A percentile compares a stretch with the other conserved stretches of the same genome.
Conservation (phyloP, 2,329 filamentous ascomycete species). For the Exophiala sideris region DNA sequence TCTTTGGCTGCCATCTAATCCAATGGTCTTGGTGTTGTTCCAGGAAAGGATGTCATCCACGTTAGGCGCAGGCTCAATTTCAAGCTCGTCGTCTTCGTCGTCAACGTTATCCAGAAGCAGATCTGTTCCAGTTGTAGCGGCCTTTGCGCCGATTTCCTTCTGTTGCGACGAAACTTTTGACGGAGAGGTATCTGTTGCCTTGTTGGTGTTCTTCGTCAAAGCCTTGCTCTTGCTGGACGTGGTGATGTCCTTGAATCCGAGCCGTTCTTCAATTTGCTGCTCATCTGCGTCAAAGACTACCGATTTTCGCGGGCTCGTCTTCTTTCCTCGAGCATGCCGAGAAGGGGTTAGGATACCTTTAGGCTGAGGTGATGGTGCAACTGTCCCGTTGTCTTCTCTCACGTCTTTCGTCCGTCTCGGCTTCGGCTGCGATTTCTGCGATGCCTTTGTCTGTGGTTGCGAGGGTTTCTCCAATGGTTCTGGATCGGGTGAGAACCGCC, state of each 20-base stretch:
- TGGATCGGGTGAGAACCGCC: background rate
- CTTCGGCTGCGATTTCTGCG: background rate
- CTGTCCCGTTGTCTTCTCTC: background rate
- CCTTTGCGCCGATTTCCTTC: background rate
- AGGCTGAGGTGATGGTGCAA: slow-evolving; percentile 17
- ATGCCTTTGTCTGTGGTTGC: background rate
- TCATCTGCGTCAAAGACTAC: slow-evolving; percentile 27
- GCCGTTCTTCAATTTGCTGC: slow-evolving; percentile 24
- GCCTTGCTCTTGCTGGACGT: slow-evolving; percentile 17
- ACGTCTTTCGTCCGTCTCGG: background rate
- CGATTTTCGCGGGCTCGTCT: slow-evolving; percentile 21
- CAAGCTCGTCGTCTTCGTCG: slow-evolving; percentile 9
- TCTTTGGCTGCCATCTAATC: background rate
- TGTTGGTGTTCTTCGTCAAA: background rate
- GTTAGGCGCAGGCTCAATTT: slow-evolving; percentile 8
- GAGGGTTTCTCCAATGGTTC: background rate
- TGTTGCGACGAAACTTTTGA: no score
- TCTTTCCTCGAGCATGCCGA: slow-evolving; percentile 11
- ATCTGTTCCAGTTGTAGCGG: background rate
- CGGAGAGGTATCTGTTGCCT: background rate
- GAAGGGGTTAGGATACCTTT: slow-evolving; percentile 29
- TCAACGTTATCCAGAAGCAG: background rate
- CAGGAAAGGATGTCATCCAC: slow-evolving; percentile 13
- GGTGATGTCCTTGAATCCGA: slow-evolving; percentile 30
- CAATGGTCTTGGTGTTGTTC: background rate